Evolutionary conservation across 2,329 filamentous ascomycete species (phyloP), one percentile per base, ranked within the genome.

Genomic region (Zopfia rhizophila): DNA sequence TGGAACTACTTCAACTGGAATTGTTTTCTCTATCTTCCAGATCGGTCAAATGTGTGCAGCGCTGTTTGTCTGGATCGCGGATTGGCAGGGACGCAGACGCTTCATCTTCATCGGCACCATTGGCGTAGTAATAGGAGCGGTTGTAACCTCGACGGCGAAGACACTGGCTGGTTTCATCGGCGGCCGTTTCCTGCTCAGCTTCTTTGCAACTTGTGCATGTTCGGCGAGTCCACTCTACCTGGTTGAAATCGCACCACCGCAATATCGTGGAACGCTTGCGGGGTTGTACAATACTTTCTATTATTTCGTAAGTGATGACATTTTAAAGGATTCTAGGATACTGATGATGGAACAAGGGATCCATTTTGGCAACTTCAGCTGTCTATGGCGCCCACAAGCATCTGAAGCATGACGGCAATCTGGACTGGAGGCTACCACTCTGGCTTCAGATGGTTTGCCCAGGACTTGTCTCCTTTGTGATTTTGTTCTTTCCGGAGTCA

Each of bases 41-140:
- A 49, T 78, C 30, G 75, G 74, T 8, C 73, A 75, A 45, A 78
- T 78, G 66, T 65, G 56, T 13, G 75, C 69, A 7, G 72, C 74
- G 1, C 58, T 76, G 2, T 75, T 78, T 48, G 66, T 70, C 17
- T 77, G 74, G 69, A 59, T 75, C 31, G 66, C 74, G 25, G 78
- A 80, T 46, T 76, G 71, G 68, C 65, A 72, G 7, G 78, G 78
- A 2, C 68, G 77, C 14, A 72, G 68, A 3, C 65, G 67, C 45
- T 72, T 73, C 13, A 73, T 80, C 18, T 75, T 72, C 45, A 68
- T 77, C 27, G 78, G 72, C 1, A 51, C 56, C n/a, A 32, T 49
- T 6, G 66, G 70, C 10, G 56, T 61, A 16, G 47, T 56, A 22
- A 33, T 65, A 2, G 61, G 60, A 8, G 55, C 61, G 7, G 50